Conservation (phyloP, 1,139 yeast species). For the Hansenula sp. region DNA sequence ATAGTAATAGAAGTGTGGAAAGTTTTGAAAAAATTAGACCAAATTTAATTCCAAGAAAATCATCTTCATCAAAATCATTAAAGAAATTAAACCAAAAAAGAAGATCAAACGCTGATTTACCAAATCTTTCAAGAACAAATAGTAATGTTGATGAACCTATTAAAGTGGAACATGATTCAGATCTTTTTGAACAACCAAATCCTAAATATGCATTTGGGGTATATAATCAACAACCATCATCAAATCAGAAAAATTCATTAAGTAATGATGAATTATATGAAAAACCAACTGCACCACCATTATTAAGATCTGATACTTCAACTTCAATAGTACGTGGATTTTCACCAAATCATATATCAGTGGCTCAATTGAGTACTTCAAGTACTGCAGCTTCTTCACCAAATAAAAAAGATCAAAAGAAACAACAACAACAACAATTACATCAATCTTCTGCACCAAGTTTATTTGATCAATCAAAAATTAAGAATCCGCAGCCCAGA, state of each 20-base stretch:
- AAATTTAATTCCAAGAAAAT: constrained; percentile 11
- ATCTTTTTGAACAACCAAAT: constrained; percentile 22
- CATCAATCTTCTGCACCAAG: constrained; percentile 2
- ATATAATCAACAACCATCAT: constrained; percentile 7
- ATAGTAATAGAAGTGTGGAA: constrained; percentile 2
- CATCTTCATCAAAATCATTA: constrained; percentile 20
- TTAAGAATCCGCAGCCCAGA: constrained; percentile 1
- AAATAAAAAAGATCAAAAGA: too few species aligned
- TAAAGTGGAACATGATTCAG: constrained; percentile 14
- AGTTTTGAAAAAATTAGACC: constrained; percentile 9
- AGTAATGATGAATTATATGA: not conserved
- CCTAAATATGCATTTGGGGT: constrained; percentile 24
- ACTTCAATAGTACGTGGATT: constrained; percentile 43
- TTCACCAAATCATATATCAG: constrained; percentile 34
- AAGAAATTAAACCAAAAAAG: constrained; percentile 12
- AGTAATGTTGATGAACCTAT: constrained; percentile 2
- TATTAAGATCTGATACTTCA: constrained; percentile 27
- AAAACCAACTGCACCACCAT: constrained; percentile 6
- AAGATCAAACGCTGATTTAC: constrained; percentile 12
- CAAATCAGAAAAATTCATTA: constrained; percentile 1
- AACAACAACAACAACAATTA: constrained; percentile 6
- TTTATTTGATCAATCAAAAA: constrained; percentile 3
- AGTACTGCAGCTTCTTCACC: constrained; percentile 3
- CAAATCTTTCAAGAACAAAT: constrained; percentile 1
- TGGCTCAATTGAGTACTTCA: constrained; percentile 10